phyloP scores from a whole-genome alignment of 345 rosid species.

The Salix purpurea region DNA sequence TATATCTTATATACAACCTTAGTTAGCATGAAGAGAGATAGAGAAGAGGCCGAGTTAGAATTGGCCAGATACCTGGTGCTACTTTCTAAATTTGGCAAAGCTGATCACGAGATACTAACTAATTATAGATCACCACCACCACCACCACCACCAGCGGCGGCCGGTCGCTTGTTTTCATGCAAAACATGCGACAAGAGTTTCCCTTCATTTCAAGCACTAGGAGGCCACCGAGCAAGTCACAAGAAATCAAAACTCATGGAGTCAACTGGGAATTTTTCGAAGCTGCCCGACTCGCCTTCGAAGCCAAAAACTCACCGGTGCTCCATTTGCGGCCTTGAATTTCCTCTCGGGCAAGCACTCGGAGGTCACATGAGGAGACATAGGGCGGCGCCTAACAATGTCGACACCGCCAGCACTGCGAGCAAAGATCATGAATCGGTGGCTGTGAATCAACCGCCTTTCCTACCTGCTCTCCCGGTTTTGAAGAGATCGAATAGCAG shows the following conservation, averaged over 20 bases:
- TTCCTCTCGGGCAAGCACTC: slow-evolving; percentile 77
- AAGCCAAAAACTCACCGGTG: slow-evolving; percentile 75
- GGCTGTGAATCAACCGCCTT: background rate
- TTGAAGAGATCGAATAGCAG: slow-evolving; percentile 58
- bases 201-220: slow-evolving; percentile 80
- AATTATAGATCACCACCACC: background rate
- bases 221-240: slow-evolving; percentile 94
- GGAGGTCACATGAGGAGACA: slow-evolving; percentile 99
- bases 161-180: slow-evolving; percentile 55
- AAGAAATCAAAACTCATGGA: slow-evolving; percentile 43
- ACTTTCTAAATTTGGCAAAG: slow-evolving; percentile 52
- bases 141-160: background rate
- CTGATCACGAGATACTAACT: background rate
- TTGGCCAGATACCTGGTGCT: slow-evolving; percentile 66
- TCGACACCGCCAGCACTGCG: background rate
- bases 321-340: slow-evolving; percentile 79
- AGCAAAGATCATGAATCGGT: slow-evolving; percentile 3
- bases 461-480: slow-evolving; percentile 21
- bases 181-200: slow-evolving; percentile 80
- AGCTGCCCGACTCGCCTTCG: slow-evolving; percentile 28
- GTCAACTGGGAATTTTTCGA: slow-evolving; percentile 7
- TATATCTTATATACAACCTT: background rate
- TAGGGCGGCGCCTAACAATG: slow-evolving; percentile 14
- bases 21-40: slow-evolving; percentile 43
- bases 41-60: slow-evolving; percentile 31